These are phyloP conservation scores for Malbranchea cinnamomea DNA, from an alignment of 2,329 filamentous ascomycete species.

Conservation along the genomic window DNA sequence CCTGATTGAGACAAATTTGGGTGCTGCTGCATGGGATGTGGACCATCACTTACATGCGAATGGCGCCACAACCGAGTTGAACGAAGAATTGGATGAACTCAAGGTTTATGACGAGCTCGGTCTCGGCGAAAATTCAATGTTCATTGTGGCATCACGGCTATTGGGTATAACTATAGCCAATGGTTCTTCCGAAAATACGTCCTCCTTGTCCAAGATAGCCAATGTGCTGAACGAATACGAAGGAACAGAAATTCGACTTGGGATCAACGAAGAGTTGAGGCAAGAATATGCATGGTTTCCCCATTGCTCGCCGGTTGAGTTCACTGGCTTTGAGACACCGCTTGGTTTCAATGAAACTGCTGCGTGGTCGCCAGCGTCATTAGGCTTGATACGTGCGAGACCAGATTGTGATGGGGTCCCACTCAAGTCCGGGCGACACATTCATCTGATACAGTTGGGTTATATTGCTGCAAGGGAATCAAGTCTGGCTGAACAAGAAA, in stretches of 20 bases:
- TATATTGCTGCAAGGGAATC: conserved; percentile 16
- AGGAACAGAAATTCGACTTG: conserved; percentile 15
- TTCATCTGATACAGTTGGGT: conserved; percentile 25
- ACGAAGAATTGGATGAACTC: conserved; percentile 2
- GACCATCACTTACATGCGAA: conserved; percentile 11
- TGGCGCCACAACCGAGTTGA: conserved; percentile 6
- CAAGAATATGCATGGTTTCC: conserved; percentile 20
- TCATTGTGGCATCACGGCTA: not conserved
- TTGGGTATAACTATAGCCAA: conserved; percentile 13
- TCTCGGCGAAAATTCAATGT: too few species aligned
- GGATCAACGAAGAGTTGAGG: conserved; percentile 2
- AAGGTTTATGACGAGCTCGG: too few species aligned
- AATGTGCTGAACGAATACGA: conserved; percentile 22
- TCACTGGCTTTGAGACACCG: conserved; percentile 10
- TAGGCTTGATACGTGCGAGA: conserved; percentile 21
- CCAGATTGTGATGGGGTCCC: conserved; percentile 12
- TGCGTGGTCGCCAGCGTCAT: conserved; percentile 12
- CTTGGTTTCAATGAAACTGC: conserved; percentile 7
- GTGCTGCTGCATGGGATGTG: conserved; percentile 13
- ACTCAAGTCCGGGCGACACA: conserved; percentile 10
- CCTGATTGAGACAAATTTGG: conserved; percentile 19
- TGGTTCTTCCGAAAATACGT: conserved; percentile 18
- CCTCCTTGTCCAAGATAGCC: conserved; percentile 15
- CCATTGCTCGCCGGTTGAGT: conserved; percentile 20
- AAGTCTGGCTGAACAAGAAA: not conserved